phyloP scores from a whole-genome alignment of 495 filamentous ascomycete species.

The Daldinia decipiens region DNA sequence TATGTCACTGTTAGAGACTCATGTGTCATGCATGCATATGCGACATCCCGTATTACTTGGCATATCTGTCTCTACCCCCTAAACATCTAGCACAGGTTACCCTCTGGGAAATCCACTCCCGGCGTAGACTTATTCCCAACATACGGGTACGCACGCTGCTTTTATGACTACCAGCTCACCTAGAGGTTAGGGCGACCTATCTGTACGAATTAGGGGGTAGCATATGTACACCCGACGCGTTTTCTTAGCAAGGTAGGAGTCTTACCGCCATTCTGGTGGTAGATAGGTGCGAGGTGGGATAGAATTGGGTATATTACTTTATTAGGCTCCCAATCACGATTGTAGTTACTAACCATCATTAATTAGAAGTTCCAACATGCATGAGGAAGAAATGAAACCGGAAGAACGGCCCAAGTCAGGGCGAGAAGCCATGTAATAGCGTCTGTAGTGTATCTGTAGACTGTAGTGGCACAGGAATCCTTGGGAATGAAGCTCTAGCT shows the following conservation, averaged over 20 bases:
- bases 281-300: not conserved
- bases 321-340: not conserved
- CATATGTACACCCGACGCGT: not conserved
- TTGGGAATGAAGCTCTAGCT: not conserved
- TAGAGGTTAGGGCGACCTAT: not conserved
- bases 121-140: not conserved
- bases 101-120: not conserved
- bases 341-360: not conserved
- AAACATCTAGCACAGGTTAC: not conserved
- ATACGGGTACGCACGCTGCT: not conserved
- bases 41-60: not conserved
- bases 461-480: not conserved
- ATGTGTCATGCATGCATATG: not conserved
- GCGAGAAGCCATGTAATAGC: not conserved
- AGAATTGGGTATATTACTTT: constrained; percentile 3
- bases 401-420: not conserved
- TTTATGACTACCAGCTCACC: not conserved
- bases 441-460: not conserved
- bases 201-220: not conserved
- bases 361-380: not conserved
- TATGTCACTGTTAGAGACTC: not conserved
- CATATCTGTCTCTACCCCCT: not conserved
- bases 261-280: constrained; percentile 1
- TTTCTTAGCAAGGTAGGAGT: not conserved
- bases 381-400: not conserved